Conservation (phyloP, 2,329 filamentous ascomycete species). For the Fusarium verticillioides region DNA sequence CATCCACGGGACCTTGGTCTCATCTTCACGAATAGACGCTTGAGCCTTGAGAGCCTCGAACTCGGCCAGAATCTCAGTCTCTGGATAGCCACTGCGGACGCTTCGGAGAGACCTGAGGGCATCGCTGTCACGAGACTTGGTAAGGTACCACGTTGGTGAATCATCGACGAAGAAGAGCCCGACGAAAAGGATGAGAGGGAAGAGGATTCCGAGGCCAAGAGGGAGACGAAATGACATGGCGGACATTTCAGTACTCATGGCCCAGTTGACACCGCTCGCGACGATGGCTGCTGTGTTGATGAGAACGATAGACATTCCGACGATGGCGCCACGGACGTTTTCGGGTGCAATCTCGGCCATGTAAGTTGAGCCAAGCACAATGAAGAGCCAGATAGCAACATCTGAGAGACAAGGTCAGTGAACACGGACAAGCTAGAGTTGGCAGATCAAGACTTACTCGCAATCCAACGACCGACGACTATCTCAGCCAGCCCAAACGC, state of each 20-base stretch:
- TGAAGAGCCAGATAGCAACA: neutral
- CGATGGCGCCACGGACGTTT: neutral
- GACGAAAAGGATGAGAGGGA: neutral
- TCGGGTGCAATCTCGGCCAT: neutral
- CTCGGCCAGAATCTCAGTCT: neutral
- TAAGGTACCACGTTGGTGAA: neutral
- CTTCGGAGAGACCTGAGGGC: neutral
- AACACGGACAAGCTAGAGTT: fast-evolving
- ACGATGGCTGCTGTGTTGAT: neutral
- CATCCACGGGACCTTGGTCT: neutral
- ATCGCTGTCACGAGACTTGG: neutral
- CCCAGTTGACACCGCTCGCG: neutral
- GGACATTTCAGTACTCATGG: neutral
- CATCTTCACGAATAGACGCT: neutral
- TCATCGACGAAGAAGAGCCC: neutral
- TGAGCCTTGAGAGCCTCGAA: neutral
- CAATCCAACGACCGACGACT: neutral
- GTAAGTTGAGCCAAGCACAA: neutral
- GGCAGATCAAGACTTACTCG: neutral
- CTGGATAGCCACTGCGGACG: neutral
- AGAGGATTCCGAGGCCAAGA: neutral
- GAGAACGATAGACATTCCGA: neutral
- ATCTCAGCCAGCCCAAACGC: neutral
- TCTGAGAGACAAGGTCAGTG: neutral
- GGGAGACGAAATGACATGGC: neutral